Base-by-base conservation (phyloP, 441 rosid species). In the Hura crepitans region DNA sequence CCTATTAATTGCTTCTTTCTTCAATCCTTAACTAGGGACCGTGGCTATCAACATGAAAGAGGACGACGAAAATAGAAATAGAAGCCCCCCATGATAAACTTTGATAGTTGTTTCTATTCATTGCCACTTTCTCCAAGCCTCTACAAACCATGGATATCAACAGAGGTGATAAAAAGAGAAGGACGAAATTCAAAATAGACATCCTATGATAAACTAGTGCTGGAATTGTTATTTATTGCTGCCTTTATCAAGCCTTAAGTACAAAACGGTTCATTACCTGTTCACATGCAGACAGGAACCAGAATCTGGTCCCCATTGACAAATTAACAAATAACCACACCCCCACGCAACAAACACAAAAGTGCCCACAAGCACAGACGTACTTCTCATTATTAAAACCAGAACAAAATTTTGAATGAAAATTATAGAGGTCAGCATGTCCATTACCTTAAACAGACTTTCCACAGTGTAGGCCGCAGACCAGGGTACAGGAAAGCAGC, bases 401-500 rank as follows among this genome's bases (percentile, higher is more conserved):
- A 35, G 17, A n/a, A 66, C 60, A 53, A 35, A 31, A 47, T 20
- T 35, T 22, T 46, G 20, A 37, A 12, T 1, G 31, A 45, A 50
- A 9, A 23, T 33, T 51, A 17, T 31, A 13, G 49, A 51, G 68
- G 59, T 6, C 30, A 70, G 25, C 14, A 39, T 7, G 53, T 70
- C 15, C 54, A 69, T 53, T 83, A 91, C 98, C 97, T 91, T 82
- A 88, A 79, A 69, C 93, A 85, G 71, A 87, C 85, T 81, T 88
- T 86, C 77, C 90, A 81, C 76, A 88, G 85, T 27, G 97, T 88
- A 25, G 94, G 98, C 27, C 84, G 88, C 74, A 75, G 62, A 68
- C 93, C 97, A 6, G 97, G 96, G 74, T 94, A 91, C 69, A 83
- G 69, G 71, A 94, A 89, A 70, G 94, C 86, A 70, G 97, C 98